Evolutionary conservation across 2,329 filamentous ascomycete species (phyloP), one percentile per base, ranked within the genome.

Genomic region (Penicillium sp.): DNA sequence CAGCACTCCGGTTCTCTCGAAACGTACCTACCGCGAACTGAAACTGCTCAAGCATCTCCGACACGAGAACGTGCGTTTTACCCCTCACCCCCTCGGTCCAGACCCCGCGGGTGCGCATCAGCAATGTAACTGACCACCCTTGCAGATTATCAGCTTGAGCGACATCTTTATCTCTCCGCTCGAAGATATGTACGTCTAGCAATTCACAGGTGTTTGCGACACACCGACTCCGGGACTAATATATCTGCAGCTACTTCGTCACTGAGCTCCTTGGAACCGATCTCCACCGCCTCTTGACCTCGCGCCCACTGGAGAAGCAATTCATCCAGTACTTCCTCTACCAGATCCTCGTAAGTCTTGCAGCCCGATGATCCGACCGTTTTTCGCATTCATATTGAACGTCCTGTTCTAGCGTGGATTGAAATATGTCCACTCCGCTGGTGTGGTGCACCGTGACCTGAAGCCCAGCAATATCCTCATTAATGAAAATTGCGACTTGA

Each of bases 261-360:
- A 99, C 95, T 72, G 95, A 99, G 80, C 88, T 99, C 61, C 87
- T 99, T 66, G 95, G 95, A 60, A 99, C 95, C 73, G 95, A 99
- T 79, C 85, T 99, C 66, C 95, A 99, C 82, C 89, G 95, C 68
- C 87, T 99, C 65, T 87, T 99, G 70, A 98, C 94, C 54, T 98
- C 95, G 52, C 85, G 95, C 76, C 95, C 95, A 26, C 87, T 99
- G 56, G 95, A 99, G 85, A 98, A 97, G 82, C 95, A 99, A 79
- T 99, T 99, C 79, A 98, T 99, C 73, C 95, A 99, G 82, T 99
- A 99, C 82, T 99, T 99, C 78, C 86, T 99, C 63, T 99, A 99
- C 80, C 95, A 99, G 81, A 99, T 99, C 73, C 87, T 98, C 84
- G 94, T 97, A 82, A 73, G 89, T 78, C 63, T 45, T 67, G 22